Percentiles rank a stretch among this genome's conserved stretches.
Conservation (phyloP, 148 eudicot species). For the Cornus florida region DNA sequence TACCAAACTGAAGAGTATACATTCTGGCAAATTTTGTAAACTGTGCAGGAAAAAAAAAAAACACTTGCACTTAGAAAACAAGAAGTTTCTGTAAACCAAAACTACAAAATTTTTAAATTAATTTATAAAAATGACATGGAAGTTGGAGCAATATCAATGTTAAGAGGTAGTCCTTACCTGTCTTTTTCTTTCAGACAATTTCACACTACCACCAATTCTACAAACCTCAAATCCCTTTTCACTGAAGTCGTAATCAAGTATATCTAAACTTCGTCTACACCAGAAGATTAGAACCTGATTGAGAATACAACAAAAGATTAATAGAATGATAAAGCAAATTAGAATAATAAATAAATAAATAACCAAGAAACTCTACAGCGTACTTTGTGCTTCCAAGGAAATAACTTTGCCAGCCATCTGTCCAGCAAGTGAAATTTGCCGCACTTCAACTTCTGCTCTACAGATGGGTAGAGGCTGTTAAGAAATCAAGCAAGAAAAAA, state of each 20-base stretch:
- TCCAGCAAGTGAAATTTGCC: conserved; percentile 90
- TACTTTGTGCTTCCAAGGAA: conserved; percentile 84
- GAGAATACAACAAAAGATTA: conserved; percentile 9
- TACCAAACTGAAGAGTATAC: neutral
- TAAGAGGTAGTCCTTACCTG: conserved; percentile 47
- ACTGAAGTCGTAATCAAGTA: conserved; percentile 85
- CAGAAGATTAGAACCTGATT: conserved; percentile 88
- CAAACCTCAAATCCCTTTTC: conserved; percentile 82
- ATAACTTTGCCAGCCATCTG: conserved; percentile 60
- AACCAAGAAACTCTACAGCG: conserved; percentile 9
- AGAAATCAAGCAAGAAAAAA: neutral
- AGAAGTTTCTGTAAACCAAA: neutral
- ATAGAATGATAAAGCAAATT: conserved; percentile 3
- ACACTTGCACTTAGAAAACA: neutral
- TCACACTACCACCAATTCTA: conserved; percentile 92
- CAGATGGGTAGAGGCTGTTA: conserved; percentile 80
- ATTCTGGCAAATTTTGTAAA: neutral
- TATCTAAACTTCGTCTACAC: conserved; percentile 92
- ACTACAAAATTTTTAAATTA: neutral
- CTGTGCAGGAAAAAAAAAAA: neutral
- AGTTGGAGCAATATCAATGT: neutral
- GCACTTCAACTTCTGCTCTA: conserved; percentile 78
- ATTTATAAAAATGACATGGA: neutral
- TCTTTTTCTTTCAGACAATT: conserved; percentile 73
- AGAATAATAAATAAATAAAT: neutral